phyloP scores from a whole-genome alignment of 768 basidiomycete species.

The Trametes gibbosa region DNA sequence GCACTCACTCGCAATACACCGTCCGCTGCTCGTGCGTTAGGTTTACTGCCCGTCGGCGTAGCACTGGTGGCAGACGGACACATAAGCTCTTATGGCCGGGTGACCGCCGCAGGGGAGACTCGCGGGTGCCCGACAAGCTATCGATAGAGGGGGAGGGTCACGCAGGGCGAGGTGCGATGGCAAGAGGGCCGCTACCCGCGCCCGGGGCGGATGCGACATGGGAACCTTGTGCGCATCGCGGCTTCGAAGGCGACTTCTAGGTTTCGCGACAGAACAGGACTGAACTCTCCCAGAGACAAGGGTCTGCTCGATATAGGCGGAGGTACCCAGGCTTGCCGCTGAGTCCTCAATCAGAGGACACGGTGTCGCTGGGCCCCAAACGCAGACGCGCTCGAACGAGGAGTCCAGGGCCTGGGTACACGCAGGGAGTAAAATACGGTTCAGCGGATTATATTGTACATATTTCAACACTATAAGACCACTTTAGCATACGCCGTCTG shows the following conservation, averaged over 20 bases:
- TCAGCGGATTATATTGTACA: constrained; percentile 10
- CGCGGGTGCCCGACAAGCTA: background rate
- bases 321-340: constrained; percentile 16
- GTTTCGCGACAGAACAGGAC: background rate
- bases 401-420: background rate
- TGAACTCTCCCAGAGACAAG: constrained; percentile 12
- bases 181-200: background rate
- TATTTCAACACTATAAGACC: background rate
- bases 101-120: background rate
- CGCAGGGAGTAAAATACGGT: background rate
- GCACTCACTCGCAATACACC: constrained; percentile 1
- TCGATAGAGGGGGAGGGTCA: background rate
- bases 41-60: no score
- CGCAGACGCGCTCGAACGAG: background rate
- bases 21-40: no score
- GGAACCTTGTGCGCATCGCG: constrained; percentile 9
- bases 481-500: constrained; percentile 5
- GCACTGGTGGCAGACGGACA: no score
- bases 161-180: background rate
- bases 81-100: background rate
- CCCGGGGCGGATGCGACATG: background rate
- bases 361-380: constrained; percentile 6
- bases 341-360: constrained; percentile 8
- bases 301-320: constrained; percentile 18
- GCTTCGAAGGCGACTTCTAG: constrained; percentile 14